Percentiles rank a stretch among this genome's conserved stretches.
phyloP scores from a whole-genome alignment of 1,284 basidiomycete species.

The Ustilago lituana region DNA sequence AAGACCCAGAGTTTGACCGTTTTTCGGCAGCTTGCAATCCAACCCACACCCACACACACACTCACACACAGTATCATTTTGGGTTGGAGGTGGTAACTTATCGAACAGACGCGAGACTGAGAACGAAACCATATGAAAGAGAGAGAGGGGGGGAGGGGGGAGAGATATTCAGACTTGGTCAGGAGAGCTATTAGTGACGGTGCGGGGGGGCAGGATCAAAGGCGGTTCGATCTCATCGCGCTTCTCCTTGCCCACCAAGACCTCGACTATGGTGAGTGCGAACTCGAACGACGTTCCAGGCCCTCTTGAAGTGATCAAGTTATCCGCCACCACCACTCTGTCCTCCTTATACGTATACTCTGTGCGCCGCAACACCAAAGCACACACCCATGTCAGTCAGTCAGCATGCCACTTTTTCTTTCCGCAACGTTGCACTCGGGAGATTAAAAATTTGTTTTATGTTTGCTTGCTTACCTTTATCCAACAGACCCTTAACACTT shows the following conservation, averaged over 20 bases:
- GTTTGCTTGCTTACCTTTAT: slow-evolving; percentile 8
- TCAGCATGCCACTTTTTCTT: too few species aligned
- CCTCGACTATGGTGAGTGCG: slow-evolving; percentile 77
- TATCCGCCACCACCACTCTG: slow-evolving; percentile 77
- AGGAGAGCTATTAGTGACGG: not conserved
- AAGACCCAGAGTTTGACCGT: too few species aligned
- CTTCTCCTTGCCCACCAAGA: slow-evolving; percentile 76
- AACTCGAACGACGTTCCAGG: slow-evolving; percentile 84
- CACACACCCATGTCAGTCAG: too few species aligned
- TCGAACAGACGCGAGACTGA: too few species aligned
- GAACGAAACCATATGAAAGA: too few species aligned
- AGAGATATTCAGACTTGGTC: slow-evolving; percentile 3
- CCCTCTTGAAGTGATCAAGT: slow-evolving; percentile 78
- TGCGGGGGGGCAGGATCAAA: slow-evolving; percentile 71
- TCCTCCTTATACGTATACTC: slow-evolving; percentile 82
- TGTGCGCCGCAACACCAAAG: too few species aligned
- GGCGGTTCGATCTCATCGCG: slow-evolving; percentile 76
- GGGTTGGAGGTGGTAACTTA: too few species aligned
- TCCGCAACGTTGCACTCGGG: too few species aligned
- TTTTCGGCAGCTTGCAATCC: too few species aligned
- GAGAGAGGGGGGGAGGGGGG: too few species aligned
- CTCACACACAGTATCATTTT: too few species aligned
- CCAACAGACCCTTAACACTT: slow-evolving; percentile 72
- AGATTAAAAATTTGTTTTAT: not conserved
- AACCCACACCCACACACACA: too few species aligned